Evolutionary conservation across 2,329 filamentous ascomycete species (phyloP), one percentile per base, ranked within the genome.

Genomic region (Orbilia brochopaga): DNA sequence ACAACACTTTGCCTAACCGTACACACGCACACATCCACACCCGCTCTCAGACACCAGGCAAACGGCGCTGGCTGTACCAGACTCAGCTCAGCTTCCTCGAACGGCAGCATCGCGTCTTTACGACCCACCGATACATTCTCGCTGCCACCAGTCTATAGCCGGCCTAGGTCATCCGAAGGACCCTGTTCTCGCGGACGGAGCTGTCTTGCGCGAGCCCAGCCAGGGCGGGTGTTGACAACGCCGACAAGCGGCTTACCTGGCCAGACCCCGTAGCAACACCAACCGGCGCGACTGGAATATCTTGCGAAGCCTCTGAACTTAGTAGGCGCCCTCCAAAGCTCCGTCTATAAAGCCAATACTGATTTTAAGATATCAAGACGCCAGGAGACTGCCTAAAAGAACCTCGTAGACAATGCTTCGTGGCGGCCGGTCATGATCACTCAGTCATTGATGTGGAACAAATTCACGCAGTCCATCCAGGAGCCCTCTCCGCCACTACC

Each of bases 391-490:
- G 27, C 13, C 32, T 42, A 10, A 2, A n/a, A 44, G 55, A 52
- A 42, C 17, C 23, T 46, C 19, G 23, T 53, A 53, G 65, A 70
- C 55, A 55, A 70, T 70, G 59, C 53, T 70, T 59, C 66, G 66
- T 70, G 66, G 55, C 66, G 27, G 54, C 66, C 60, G 50, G 66
- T 70, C 66, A 70, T 64, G 54, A 64, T 57, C 59, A 70, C 54
- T 55, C 48, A 64, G 50, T 64, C 66, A 53, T 63, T 64, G 62
- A 73, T 73, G 69, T 73, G 69, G 69, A 73, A 73, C 55, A 73
- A 73, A 62, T 73, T 73, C 69, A 73, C 69, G 40, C 69, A 73
- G 35, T 73, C 69, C 51, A 65, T 66, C 50, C 61, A 73, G 56
- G 61, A 65, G 61, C 61, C 69, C 30, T n/a, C 69, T 53, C 69